These are phyloP conservation scores for Colletotrichum musicola DNA, from an alignment of 2,329 filamentous ascomycete species.

Conservation along the genomic window DNA sequence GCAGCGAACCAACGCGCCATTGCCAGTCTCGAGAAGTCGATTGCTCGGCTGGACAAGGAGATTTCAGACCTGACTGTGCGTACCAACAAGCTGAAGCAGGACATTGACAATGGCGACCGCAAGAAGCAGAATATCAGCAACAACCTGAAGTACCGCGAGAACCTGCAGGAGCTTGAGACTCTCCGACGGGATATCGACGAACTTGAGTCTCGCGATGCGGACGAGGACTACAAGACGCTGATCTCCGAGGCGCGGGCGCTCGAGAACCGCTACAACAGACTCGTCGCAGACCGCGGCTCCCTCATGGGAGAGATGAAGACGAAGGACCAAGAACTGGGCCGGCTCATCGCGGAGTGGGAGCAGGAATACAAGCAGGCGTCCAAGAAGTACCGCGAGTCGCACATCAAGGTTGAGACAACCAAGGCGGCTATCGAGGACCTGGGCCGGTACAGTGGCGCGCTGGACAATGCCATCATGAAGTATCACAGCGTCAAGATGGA, in stretches of 20 bases:
- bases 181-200: conserved; percentile 78
- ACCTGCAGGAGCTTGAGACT: conserved; percentile 74
- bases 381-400: conserved; percentile 83
- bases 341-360: conserved; percentile 83
- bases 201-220: conserved; percentile 83
- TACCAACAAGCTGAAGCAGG: conserved; percentile 82
- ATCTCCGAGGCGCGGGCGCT: conserved; percentile 75
- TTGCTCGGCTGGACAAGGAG: conserved; percentile 75
- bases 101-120: conserved; percentile 82
- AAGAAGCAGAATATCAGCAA: conserved; percentile 90
- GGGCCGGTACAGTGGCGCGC: conserved; percentile 81
- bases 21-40: conserved; percentile 73
- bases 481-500: conserved; percentile 98
- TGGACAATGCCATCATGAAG: conserved; percentile 97
- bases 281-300: conserved; percentile 79
- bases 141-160: conserved; percentile 88
- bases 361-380: conserved; percentile 88
- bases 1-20: conserved; percentile 78
- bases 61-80: conserved; percentile 75
- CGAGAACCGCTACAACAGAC: conserved; percentile 75
- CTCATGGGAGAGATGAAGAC: conserved; percentile 84
- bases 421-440: conserved; percentile 94
- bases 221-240: conserved; percentile 83
- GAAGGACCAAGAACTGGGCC: conserved; percentile 83
- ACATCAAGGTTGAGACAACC: conserved; percentile 91